Evolutionary conservation across 208 protist species (phyloP), one percentile per base, ranked within the genome.

Genomic region (Acanthamoeba castellanii): DNA sequence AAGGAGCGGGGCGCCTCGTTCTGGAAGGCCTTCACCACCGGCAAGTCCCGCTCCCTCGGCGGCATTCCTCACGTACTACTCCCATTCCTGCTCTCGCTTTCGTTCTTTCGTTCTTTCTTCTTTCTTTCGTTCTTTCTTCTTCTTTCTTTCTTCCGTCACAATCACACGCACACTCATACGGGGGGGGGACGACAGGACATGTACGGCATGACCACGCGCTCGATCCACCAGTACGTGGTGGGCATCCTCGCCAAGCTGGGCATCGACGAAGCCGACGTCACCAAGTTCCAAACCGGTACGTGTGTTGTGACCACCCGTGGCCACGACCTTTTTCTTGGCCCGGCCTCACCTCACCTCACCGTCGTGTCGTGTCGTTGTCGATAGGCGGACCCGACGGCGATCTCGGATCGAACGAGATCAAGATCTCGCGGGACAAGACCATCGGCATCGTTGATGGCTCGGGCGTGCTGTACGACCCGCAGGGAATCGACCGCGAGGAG

Each of bases 21-120:
- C 74, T 99, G 99, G 98, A 99, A 99, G 96, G 98, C 98, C 85
- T 99, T 99, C 95, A 99, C 99, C 72, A 99, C 99, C 47, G 99
- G 99, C 94, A 99, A 99, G 96, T 97, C 98, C 82, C 91, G 98
- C 50, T 96, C 96, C 13, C 93, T 98, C 34, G 98, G 98, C 95
- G 99, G 99, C 95, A 99, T 99, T 95, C 98, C 98, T 47, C 98
- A 99, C 95, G 96, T 91, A 97, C 72, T 61, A 6, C 32, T 9
- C 8, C 32, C 27, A 22, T 2, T 4, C 57, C 7, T 14, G 25
- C 27, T 22, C 18, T 76, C 68, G n/a, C n/a, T n/a, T n/a, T n/a
- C n/a, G n/a, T n/a, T n/a, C n/a, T n/a, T n/a, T n/a, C n/a, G n/a
- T n/a, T n/a, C n/a, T n/a, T n/a, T n/a, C n/a, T n/a, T n/a, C n/a